These are phyloP conservation scores for Mycena galopus DNA, from an alignment of 768 basidiomycete genomes.

Conservation along the genomic window DNA sequence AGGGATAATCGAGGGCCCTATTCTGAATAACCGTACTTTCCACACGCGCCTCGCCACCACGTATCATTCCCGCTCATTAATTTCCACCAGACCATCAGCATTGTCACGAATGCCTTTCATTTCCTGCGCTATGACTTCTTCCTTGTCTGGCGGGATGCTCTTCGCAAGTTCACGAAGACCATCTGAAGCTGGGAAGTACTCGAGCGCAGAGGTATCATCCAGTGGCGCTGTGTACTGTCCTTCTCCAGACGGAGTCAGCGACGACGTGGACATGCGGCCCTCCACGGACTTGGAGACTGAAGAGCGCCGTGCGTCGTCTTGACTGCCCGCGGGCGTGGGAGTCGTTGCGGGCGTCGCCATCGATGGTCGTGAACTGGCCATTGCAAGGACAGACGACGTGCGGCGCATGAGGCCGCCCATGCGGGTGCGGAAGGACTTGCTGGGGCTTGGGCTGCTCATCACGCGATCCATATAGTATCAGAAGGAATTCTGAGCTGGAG, in stretches of 20 bases:
- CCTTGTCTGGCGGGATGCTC: too few relatives aligned
- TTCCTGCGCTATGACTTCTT: too few relatives aligned
- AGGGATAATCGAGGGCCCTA: too few relatives aligned
- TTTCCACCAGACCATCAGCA: too few relatives aligned
- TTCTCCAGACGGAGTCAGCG: slow-evolving; percentile 15
- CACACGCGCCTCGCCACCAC: too few relatives aligned
- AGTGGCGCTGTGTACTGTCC: too few relatives aligned
- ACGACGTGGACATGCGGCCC: slow-evolving; percentile 24
- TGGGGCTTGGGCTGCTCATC: slow-evolving; percentile 45
- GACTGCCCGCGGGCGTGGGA: slow-evolving; percentile 37
- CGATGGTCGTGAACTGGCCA: slow-evolving; percentile 41
- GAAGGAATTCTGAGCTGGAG: background rate
- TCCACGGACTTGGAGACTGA: slow-evolving; percentile 25
- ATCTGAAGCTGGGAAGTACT: too few relatives aligned
- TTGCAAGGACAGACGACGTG: slow-evolving; percentile 67
- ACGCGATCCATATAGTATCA: slow-evolving; percentile 18
- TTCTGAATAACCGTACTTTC: too few relatives aligned
- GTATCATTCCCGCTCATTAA: too few relatives aligned
- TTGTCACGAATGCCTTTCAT: too few relatives aligned
- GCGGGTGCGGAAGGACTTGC: slow-evolving; percentile 67
- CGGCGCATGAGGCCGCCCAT: slow-evolving; percentile 73
- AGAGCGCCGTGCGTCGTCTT: slow-evolving; percentile 4
- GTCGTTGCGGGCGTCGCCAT: slow-evolving; percentile 46
- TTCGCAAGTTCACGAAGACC: too few relatives aligned
- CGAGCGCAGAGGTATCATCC: too few relatives aligned